Evolutionary conservation across 805 yeast species (phyloP), one percentile per base, ranked within the genome.

Genomic region (Metschnikowia orientalis): DNA sequence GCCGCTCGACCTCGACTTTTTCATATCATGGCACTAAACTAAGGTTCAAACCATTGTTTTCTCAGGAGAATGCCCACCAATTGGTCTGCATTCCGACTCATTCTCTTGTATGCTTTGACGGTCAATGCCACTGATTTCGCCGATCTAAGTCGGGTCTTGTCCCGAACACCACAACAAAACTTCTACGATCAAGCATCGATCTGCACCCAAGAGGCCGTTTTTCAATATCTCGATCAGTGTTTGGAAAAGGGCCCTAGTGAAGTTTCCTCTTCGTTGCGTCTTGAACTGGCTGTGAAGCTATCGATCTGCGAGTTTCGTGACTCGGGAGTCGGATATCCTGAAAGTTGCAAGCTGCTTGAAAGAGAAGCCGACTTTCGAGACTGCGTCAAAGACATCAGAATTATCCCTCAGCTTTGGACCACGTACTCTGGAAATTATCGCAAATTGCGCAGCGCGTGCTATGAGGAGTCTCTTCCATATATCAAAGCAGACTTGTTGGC

Each of bases 321-420:
- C 11, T 63, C 79, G 1, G 59, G 64, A 0, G 46, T 75, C 1
- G 47, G 44, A 1, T 60, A 57, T 34, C 66, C 68, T 9, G 18
- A 26, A 2, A 35, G 37, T n/a, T 64, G 69, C 42, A 35, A 36
- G 18, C 20, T 20, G n/a, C 21, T 41, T 26, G 14, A 14, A 7
- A 30, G 50, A 4, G 28, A 24, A 18, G 15, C 26, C 2, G 48
- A 54, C 21, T 43, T 53, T 28, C 52, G 53, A 13, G 41, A 37
- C 1, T 77, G 81, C 39, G 56, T 75, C 18, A 31, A 42, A 3
- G 54, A 59, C 2, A 40, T 75, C 23, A 73, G 73, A 34, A 45
- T 45, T 14, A 56, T 62, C 3, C 62, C 76, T 0, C 82, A 79
- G 44, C 75, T 80, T 70, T 81, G 90, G 90, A 79, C 88, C 0